These are phyloP conservation scores for Puccinia triticina DNA, from an alignment of 1,284 basidiomycete species.

Conservation along the genomic window DNA sequence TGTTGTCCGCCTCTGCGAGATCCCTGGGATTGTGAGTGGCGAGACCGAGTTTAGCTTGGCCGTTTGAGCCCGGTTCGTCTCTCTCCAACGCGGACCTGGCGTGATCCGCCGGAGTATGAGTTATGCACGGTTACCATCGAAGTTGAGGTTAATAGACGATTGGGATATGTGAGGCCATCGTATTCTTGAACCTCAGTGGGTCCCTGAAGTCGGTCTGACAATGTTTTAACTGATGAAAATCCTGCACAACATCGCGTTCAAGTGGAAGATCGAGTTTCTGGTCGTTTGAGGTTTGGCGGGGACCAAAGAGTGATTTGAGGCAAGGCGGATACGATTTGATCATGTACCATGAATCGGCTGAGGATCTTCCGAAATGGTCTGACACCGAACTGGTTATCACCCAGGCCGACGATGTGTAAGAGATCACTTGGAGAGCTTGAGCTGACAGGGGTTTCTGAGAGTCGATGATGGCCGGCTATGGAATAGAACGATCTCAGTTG, in stretches of 20 bases:
- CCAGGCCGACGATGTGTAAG: constrained; percentile 53
- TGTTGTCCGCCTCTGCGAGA: constrained; percentile 12
- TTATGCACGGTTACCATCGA: constrained; percentile 54
- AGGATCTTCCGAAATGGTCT: constrained; percentile 54
- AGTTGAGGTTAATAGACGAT: constrained; percentile 56
- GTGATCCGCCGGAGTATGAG: constrained; percentile 53
- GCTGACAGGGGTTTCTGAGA: constrained; percentile 24
- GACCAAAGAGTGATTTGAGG: constrained; percentile 33
- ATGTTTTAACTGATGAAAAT: constrained; percentile 55
- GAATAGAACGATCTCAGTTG: constrained; percentile 44
- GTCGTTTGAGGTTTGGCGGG: background rate
- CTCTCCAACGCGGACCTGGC: constrained; percentile 41
- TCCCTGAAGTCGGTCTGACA: constrained; percentile 57
- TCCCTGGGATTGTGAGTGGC: constrained; percentile 4
- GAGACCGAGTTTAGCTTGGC: constrained; percentile 12
- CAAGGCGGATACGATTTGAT: constrained; percentile 29
- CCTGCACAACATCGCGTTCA: constrained; percentile 55
- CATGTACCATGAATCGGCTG: constrained; percentile 37
- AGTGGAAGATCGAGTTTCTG: constrained; percentile 53
- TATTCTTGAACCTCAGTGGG: constrained; percentile 51
- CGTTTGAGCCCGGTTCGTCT: constrained; percentile 31
- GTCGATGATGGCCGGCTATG: background rate
- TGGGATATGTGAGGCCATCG: constrained; percentile 42
- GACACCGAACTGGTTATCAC: constrained; percentile 57
- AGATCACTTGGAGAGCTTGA: constrained; percentile 33